Evolutionary conservation across 2,329 filamentous ascomycete genomes (phyloP).

Genomic region (Dactylellina drechsleri): DNA sequence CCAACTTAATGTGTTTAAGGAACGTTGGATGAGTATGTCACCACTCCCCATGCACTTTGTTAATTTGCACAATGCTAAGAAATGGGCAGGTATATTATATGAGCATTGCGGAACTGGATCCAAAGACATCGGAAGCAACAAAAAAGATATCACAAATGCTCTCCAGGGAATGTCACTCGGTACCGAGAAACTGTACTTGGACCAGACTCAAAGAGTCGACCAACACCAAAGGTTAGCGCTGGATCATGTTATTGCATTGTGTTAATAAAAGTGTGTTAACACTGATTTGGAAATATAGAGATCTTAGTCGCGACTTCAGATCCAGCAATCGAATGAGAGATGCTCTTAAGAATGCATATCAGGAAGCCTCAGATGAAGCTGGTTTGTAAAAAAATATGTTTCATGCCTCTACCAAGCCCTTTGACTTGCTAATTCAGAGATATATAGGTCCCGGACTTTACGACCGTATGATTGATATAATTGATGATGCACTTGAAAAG

Average conservation of each 20-base stretch:
- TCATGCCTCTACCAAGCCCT: background rate
- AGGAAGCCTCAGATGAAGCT: background rate
- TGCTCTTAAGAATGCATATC: conserved; percentile 3
- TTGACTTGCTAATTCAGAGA: background rate
- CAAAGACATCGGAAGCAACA: background rate
- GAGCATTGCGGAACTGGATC: background rate
- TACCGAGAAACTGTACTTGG: conserved; percentile 23
- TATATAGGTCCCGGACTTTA: conserved; percentile 18
- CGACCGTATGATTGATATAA: conserved; percentile 23
- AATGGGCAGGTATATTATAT: conserved; percentile 21
- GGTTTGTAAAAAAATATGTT: conserved; percentile 11
- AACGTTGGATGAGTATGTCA: conserved; percentile 31
- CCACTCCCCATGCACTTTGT: background rate
- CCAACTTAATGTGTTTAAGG: conserved; percentile 12
- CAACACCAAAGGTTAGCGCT: conserved; percentile 26
- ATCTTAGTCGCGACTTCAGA: conserved; percentile 28
- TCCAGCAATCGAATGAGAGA: conserved; percentile 9
- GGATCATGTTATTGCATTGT: background rate
- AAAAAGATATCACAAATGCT: background rate
- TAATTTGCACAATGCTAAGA: background rate
- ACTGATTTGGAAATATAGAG: conserved; percentile 1
- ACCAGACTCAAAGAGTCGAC: conserved; percentile 30
- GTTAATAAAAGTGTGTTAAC: background rate
- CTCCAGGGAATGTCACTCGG: conserved; percentile 25
- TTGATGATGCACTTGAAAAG: conserved; percentile 5